phyloP scores from a whole-genome alignment of 306 rosid species.

The Psophocarpus tetragonolobus region DNA sequence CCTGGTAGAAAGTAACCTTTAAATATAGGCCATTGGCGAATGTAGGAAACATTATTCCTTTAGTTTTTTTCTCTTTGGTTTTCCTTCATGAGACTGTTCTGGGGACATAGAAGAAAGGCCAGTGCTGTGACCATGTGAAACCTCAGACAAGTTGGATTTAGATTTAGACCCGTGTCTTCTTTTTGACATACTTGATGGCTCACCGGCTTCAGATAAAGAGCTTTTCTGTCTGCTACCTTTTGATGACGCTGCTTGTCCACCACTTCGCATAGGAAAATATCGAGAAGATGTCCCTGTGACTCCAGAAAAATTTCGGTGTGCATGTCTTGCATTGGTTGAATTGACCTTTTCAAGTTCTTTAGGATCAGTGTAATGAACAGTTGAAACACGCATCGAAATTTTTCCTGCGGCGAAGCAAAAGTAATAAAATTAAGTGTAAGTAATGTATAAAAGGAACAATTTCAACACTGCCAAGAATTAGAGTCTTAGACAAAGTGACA shows the following conservation, averaged over 20 bases:
- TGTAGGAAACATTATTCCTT: slow-evolving; percentile 33
- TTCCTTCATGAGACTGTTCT: slow-evolving; percentile 41
- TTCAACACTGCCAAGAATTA: background rate
- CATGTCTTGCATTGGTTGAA: slow-evolving; percentile 29
- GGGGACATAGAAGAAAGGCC: slow-evolving; percentile 41
- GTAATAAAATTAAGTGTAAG: no score
- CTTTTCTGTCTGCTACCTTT: slow-evolving; percentile 63
- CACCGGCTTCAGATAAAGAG: slow-evolving; percentile 53
- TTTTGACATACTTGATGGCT: slow-evolving; percentile 48
- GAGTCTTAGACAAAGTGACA: background rate
- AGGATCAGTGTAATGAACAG: slow-evolving; percentile 69
- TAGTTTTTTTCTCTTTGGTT: slow-evolving; percentile 50
- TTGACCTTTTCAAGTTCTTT: slow-evolving; percentile 54
- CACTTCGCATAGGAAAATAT: slow-evolving; percentile 43
- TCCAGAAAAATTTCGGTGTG: slow-evolving; percentile 43
- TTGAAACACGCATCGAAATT: slow-evolving; percentile 65
- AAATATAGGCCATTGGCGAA: background rate
- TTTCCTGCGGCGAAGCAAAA: slow-evolving; percentile 58
- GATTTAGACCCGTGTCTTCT: slow-evolving; percentile 21
- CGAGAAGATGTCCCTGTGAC: slow-evolving; percentile 43
- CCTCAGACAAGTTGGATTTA: slow-evolving; percentile 32
- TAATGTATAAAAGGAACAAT: background rate
- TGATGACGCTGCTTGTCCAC: slow-evolving; percentile 50
- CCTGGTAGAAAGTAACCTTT: background rate
- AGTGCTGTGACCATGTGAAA: slow-evolving; percentile 51